phyloP scores from a whole-genome alignment of 2,329 filamentous ascomycete genomes.

The Fusarium sp. region DNA sequence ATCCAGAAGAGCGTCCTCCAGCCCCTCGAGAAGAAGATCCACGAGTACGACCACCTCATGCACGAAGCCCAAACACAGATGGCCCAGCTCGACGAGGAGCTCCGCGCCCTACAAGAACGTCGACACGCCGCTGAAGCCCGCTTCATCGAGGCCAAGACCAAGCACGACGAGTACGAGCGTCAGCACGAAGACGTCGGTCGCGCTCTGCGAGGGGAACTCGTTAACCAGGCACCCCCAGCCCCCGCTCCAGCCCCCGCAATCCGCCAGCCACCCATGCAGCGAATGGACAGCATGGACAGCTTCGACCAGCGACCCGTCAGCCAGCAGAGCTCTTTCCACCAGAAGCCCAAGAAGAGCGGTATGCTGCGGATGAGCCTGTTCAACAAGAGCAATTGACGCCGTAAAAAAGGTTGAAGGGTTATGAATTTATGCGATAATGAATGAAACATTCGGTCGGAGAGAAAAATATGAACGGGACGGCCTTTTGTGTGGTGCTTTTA shows the following conservation, averaged over 20 bases:
- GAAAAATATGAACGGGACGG: slow-evolving; percentile 16
- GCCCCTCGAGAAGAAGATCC: slow-evolving; percentile 59
- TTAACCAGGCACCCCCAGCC: slow-evolving; percentile 13
- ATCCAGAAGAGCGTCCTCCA: slow-evolving; percentile 58
- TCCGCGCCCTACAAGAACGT: slow-evolving; percentile 55
- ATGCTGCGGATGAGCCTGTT: slow-evolving; percentile 42
- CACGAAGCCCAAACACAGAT: slow-evolving; percentile 56
- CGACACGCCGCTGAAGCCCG: slow-evolving; percentile 56
- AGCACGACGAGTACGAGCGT: slow-evolving; percentile 58
- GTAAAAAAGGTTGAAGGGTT: slow-evolving; percentile 1
- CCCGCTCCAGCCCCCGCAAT: neutral
- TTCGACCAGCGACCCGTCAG: slow-evolving; percentile 40
- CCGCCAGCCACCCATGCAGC: slow-evolving; percentile 30
- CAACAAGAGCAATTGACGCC: slow-evolving; percentile 31
- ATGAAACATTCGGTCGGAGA: slow-evolving; percentile 7
- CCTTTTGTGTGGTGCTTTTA: slow-evolving; percentile 1
- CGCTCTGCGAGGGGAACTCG: slow-evolving; percentile 56
- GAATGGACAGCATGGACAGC: slow-evolving; percentile 43
- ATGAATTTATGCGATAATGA: slow-evolving; percentile 40
- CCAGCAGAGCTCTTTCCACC: slow-evolving; percentile 37
- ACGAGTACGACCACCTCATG: slow-evolving; percentile 58
- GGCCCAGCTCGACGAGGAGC: slow-evolving; percentile 57
- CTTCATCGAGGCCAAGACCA: slow-evolving; percentile 56
- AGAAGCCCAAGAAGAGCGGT: slow-evolving; percentile 35
- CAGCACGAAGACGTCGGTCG: slow-evolving; percentile 57